Evolutionary conservation across 1,284 basidiomycete genomes (phyloP).

Genomic region (Ceratobasidium sp.): DNA sequence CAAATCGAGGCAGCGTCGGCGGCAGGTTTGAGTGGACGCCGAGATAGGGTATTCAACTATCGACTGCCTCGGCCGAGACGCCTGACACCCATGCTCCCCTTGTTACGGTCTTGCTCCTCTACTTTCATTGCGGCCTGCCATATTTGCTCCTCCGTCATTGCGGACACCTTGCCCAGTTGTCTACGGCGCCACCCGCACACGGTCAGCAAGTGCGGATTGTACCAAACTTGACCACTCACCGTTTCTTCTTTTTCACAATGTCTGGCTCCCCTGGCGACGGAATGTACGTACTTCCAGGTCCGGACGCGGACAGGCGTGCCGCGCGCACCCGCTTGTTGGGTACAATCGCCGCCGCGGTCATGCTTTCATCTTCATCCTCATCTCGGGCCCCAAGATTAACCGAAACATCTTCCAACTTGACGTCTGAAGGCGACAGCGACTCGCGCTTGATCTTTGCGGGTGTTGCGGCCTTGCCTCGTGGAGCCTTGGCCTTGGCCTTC

Average conservation of each 20-base stretch:
- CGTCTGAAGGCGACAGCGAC: background rate
- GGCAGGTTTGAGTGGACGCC: no score
- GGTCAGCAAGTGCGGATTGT: background rate
- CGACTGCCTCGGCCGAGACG: conserved; percentile 34
- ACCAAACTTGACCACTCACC: conserved; percentile 46
- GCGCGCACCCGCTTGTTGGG: conserved; percentile 32
- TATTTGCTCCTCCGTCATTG: conserved; percentile 35
- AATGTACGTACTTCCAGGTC: conserved; percentile 42
- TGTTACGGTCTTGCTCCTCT: conserved; percentile 27
- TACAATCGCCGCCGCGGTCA: conserved; percentile 38
- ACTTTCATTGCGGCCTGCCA: conserved; percentile 35
- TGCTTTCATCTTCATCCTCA: conserved; percentile 45
- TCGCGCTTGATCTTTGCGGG: background rate
- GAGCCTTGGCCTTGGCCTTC: background rate
- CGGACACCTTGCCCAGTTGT: conserved; percentile 26
- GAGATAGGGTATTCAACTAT: background rate
- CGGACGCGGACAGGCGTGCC: conserved; percentile 23
- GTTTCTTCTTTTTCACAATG: conserved; percentile 57
- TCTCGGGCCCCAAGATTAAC: conserved; percentile 42
- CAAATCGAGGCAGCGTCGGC: no score
- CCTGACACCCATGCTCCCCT: conserved; percentile 19
- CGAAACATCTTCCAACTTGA: conserved; percentile 36
- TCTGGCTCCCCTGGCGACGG: conserved; percentile 47
- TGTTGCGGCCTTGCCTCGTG: background rate
- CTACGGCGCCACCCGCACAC: background rate